Percentiles rank a stretch among this genome's conserved stretches.
Conservation (phyloP, 148 eudicot species). For the Bassia scoparia region DNA sequence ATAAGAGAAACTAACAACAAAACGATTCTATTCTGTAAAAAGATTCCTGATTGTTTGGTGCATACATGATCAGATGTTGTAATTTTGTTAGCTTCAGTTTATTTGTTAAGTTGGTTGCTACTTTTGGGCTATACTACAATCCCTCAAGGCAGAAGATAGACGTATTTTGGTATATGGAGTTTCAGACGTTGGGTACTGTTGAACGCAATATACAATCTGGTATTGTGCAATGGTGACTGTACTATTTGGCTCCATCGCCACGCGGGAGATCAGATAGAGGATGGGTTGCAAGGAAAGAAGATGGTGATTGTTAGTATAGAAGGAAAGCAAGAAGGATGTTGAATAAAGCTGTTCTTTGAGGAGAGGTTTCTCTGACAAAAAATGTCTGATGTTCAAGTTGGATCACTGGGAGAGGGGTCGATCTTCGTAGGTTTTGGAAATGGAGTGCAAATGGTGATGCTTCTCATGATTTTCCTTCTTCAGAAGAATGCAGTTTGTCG, state of each 20-base stretch:
- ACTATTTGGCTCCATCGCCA: conserved; percentile 34
- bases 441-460: conserved; percentile 87
- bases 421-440: conserved; percentile 87
- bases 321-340: conserved; percentile 17
- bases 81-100: conserved; percentile 22
- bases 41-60: too few relatives aligned
- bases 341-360: conserved; percentile 36
- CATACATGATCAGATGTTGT: too few relatives aligned
- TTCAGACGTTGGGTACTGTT: conserved; percentile 72
- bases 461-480: conserved; percentile 73
- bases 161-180: conserved; percentile 52
- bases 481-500: conserved; percentile 58
- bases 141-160: conserved; percentile 42
- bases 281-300: background rate
- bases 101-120: conserved; percentile 19
- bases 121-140: conserved; percentile 32
- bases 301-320: conserved; percentile 5
- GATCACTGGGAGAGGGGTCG: conserved; percentile 84
- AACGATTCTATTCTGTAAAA: too few relatives aligned
- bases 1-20: too few relatives aligned
- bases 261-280: too few relatives aligned
- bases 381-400: conserved; percentile 71
- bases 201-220: conserved; percentile 61
- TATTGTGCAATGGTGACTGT: conserved; percentile 63
- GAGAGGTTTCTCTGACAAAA: conserved; percentile 52